A percentile compares a stretch with the other conserved stretches of the same genome.
Evolutionary conservation across 176 grass and related monocot species (phyloP).

Genomic region (Eleusine indica): DNA sequence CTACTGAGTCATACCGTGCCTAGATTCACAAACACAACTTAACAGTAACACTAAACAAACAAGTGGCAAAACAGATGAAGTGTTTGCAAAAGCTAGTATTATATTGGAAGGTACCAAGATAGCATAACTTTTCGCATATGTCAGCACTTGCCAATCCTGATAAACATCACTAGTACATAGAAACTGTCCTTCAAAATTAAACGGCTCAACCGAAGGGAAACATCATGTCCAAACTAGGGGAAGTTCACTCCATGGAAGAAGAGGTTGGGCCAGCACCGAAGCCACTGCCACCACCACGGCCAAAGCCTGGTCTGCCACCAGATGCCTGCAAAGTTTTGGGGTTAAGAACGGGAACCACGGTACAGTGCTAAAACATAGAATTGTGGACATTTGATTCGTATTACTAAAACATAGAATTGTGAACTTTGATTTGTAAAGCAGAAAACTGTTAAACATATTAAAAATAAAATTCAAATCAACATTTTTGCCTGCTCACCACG

Average conservation of each 20-base stretch:
- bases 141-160: slow-evolving; percentile 39
- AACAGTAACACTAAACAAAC: not conserved
- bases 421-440: no score
- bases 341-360: not conserved
- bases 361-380: no score
- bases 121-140: slow-evolving; percentile 32
- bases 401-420: no score
- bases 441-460: no score
- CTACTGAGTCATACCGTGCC: no score
- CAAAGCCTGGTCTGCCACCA: slow-evolving; percentile 80
- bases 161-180: slow-evolving; percentile 53
- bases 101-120: slow-evolving; percentile 33
- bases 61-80: not conserved
- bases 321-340: slow-evolving; percentile 47
- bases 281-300: slow-evolving; percentile 71
- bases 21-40: not conserved
- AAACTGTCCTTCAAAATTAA: slow-evolving; percentile 50
- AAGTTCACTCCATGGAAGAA: slow-evolving; percentile 75
- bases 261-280: slow-evolving; percentile 62
- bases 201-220: slow-evolving; percentile 29
- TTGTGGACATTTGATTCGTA: no score
- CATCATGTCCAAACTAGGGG: slow-evolving; percentile 43
- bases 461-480: no score
- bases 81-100: slow-evolving; percentile 33
- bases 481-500: no score